Percentiles rank a stretch among this genome's conserved stretches.
phyloP scores from a whole-genome alignment of 2,329 filamentous ascomycete species.

The Gaeumannomyces tritici region DNA sequence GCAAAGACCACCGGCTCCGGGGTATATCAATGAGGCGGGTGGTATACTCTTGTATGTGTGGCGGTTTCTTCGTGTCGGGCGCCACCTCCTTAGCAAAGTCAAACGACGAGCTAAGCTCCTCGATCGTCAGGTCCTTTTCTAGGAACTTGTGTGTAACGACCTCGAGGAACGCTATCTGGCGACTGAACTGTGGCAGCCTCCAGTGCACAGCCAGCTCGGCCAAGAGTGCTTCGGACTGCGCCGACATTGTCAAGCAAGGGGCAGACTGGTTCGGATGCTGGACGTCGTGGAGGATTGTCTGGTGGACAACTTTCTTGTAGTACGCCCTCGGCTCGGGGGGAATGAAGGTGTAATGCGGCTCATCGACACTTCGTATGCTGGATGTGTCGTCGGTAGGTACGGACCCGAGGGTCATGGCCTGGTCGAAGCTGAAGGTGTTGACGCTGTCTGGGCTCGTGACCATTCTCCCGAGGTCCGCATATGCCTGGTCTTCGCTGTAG shows the following conservation, averaged over 20 bases:
- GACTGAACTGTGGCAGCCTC: constrained; percentile 77
- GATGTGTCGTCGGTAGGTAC: constrained; percentile 51
- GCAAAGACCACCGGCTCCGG: constrained; percentile 54
- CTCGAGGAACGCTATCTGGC: constrained; percentile 74
- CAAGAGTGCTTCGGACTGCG: constrained; percentile 71
- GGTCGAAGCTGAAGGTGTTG: constrained; percentile 42
- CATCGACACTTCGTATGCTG: constrained; percentile 45
- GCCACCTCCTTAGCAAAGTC: constrained; percentile 61
- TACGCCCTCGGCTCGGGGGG: constrained; percentile 73
- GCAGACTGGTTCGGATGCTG: constrained; percentile 32
- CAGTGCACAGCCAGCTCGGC: constrained; percentile 80
- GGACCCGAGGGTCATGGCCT: constrained; percentile 56
- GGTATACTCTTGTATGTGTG: constrained; percentile 41
- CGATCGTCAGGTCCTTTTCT: constrained; percentile 70
- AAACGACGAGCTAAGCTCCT: constrained; percentile 77
- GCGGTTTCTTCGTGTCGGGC: constrained; percentile 54
- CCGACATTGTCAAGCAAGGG: constrained; percentile 47
- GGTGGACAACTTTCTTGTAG: constrained; percentile 73
- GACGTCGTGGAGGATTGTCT: constrained; percentile 57
- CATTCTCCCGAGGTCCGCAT: constrained; percentile 41
- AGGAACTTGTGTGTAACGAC: constrained; percentile 77
- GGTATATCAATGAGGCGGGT: constrained; percentile 46
- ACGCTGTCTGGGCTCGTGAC: constrained; percentile 34
- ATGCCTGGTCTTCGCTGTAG: constrained; percentile 38
- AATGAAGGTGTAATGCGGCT: constrained; percentile 77